These are phyloP conservation scores for Nicotiana noctiflora DNA, from an alignment of 257 asterid genomes.

Conservation along the genomic window DNA sequence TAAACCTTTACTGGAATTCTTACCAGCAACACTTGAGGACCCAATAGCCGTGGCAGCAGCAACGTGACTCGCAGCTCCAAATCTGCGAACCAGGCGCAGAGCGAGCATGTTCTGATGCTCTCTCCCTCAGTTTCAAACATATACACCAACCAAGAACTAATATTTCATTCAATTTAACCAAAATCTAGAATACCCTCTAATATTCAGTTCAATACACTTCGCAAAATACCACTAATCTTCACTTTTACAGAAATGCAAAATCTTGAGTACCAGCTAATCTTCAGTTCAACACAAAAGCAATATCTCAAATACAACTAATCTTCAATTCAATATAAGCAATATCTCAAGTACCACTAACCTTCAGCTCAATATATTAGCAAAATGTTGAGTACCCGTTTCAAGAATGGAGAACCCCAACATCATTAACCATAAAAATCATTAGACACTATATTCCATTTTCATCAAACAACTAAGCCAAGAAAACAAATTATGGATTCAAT, in stretches of 20 bases:
- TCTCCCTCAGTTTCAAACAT: slow-evolving; percentile 26
- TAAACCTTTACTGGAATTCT: slow-evolving; percentile 10
- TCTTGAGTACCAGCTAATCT: background rate
- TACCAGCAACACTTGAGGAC: slow-evolving; percentile 11
- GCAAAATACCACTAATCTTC: background rate
- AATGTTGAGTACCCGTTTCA: slow-evolving; percentile 8
- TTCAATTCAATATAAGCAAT: background rate
- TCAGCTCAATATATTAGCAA: background rate
- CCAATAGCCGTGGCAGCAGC: slow-evolving; percentile 18
- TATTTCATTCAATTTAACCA: background rate
- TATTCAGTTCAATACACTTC: background rate
- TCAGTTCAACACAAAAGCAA: background rate
- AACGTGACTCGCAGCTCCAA: slow-evolving; percentile 31
- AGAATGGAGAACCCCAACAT: slow-evolving; percentile 3
- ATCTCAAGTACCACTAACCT: background rate
- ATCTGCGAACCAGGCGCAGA: slow-evolving; percentile 74
- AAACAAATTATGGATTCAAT: background rate
- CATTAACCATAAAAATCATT: slow-evolving; percentile 3
- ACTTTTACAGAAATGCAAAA: background rate
- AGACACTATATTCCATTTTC: background rate
- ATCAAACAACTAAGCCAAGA: background rate
- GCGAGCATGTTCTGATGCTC: slow-evolving; percentile 55
- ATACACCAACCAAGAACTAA: slow-evolving; percentile 13
- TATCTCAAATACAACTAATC: background rate
- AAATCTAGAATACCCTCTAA: background rate